Percentiles rank a stretch among this genome's conserved stretches.
phyloP scores from a whole-genome alignment of 371 early-diverging fungal species.

The Mucor piriformis region DNA sequence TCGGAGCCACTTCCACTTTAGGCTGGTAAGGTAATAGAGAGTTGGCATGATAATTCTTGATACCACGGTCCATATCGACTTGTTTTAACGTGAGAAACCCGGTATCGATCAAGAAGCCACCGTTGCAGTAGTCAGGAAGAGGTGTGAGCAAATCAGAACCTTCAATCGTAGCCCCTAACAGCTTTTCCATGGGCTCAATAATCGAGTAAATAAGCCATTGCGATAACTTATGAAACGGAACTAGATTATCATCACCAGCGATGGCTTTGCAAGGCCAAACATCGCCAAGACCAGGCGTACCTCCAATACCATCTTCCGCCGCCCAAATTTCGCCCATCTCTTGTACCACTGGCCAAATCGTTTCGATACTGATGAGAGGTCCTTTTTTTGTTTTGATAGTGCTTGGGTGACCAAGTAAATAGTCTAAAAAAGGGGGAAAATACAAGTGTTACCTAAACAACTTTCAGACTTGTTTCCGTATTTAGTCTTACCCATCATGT shows the following conservation, averaged over 20 bases:
- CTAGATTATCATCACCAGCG: slow-evolving; percentile 37
- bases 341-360: slow-evolving; percentile 82
- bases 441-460: no score
- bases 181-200: slow-evolving; percentile 78
- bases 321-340: slow-evolving; percentile 51
- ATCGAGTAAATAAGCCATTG: slow-evolving; percentile 95
- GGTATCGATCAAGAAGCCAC: slow-evolving; percentile 52
- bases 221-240: slow-evolving; percentile 89
- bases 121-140: slow-evolving; percentile 89
- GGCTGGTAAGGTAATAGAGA: slow-evolving; percentile 48
- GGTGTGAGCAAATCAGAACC: slow-evolving; percentile 81
- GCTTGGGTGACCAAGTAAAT: slow-evolving; percentile 40
- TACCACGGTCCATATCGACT: slow-evolving; percentile 47
- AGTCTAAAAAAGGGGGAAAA: no score
- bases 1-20: slow-evolving; percentile 60
- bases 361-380: slow-evolving; percentile 62
- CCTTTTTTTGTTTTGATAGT: slow-evolving; percentile 52
- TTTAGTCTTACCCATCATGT: slow-evolving; percentile 65
- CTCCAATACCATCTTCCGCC: slow-evolving; percentile 57
- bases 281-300: slow-evolving; percentile 71
- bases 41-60: slow-evolving; percentile 48
- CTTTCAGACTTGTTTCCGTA: no score
- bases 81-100: slow-evolving; percentile 49
- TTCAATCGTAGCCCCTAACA: slow-evolving; percentile 65
- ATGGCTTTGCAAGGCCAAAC: slow-evolving; percentile 78